Base-by-base conservation (phyloP, 2,329 filamentous ascomycete genomes). In the Emergomyces africanus region DNA sequence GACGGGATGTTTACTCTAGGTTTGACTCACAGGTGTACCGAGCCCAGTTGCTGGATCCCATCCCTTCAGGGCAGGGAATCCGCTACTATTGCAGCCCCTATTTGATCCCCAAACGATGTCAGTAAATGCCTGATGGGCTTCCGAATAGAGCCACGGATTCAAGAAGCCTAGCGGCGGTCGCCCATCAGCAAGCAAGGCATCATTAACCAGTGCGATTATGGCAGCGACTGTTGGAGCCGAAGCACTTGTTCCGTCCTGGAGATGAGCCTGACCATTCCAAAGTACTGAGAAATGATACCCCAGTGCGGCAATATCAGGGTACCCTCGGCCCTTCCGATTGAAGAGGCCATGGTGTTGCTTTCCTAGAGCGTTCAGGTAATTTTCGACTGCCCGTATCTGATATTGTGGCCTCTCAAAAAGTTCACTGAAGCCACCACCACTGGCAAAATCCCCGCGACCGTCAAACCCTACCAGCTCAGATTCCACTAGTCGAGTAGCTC, bases 161-260 rank as follows among this genome's bases (percentile, higher is more conserved):
- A 86, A 68, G 65, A 83, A 85, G 0, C 83, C 83, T 64, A 85
- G 70, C 0, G 74, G 66, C 9, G 78, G 69, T 66, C 78, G 78
- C 1, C 81, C 81, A n/a, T 73, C 72, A 15, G 77, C 72, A 53
- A 87, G 71, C 37, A 84, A 76, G 20, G 81, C 79, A 61, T 84
- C 81, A 66, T 89, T 88, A 54, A 89, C 70, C 37, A 87, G 76
- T 0, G 81, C 77, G 55, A 89, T 73, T 62, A 89, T 78, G 18
- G 79, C 79, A 0, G 84, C 83, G 57, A 85, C 79, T 0, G 83
- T 74, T 0, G 87, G 86, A 0, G 82, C 74, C 1, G 85, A 79
- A 0, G 85, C 84, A 66, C 72, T 75, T 53, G 12, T 46, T 14
- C 75, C 75, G 30, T 72, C 70, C 3, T 74, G 66, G 8, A 65